Conservation (phyloP, 116 monocot species). For the Cymodocea nodosa region DNA sequence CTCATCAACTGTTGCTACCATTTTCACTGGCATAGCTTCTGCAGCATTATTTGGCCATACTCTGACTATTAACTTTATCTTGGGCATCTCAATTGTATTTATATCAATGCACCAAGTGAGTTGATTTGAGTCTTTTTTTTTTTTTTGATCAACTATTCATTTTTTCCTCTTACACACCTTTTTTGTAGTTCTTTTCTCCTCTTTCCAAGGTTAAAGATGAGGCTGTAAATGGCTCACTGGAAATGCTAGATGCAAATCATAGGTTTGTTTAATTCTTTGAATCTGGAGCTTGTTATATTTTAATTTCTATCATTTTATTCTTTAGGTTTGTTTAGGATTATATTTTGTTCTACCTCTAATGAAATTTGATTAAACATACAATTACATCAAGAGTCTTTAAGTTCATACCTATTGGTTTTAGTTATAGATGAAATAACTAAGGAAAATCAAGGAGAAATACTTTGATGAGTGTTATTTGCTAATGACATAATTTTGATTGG, state of each 20-base stretch:
- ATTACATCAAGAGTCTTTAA: no score
- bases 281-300: neutral
- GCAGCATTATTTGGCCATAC: conserved; percentile 87
- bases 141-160: neutral
- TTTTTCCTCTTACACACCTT: neutral
- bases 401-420: no score
- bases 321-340: neutral
- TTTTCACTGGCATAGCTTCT: conserved; percentile 96
- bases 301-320: neutral
- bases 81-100: conserved; percentile 92
- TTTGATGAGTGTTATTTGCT: no score
- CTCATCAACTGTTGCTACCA: conserved; percentile 94
- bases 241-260: conserved; percentile 44
- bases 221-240: conserved; percentile 29
- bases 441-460: no score
- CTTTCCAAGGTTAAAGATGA: conserved; percentile 81
- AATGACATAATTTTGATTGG: no score
- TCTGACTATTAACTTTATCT: conserved; percentile 79
- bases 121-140: neutral
- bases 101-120: conserved; percentile 99
- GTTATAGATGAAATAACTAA: no score
- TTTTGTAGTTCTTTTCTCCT: conserved; percentile 73
- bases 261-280: conserved; percentile 29
- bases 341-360: neutral
- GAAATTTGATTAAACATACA: neutral